phyloP scores from a whole-genome alignment of 208 protist species.

The Acanthamoeba rhysodes region DNA sequence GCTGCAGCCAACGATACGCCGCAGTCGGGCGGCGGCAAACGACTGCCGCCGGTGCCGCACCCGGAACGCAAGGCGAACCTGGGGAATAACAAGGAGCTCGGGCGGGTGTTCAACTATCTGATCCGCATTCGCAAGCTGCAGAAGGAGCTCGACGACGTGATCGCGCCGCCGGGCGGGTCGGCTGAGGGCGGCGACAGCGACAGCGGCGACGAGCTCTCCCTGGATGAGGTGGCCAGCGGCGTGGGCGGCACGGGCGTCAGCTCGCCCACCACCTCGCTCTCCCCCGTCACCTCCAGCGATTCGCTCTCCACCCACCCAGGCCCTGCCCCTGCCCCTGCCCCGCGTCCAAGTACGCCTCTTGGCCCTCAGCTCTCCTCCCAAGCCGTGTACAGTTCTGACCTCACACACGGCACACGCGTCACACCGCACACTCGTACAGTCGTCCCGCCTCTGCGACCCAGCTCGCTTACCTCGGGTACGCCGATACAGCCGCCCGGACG shows the following conservation, averaged over 20 bases:
- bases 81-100: slow-evolving; percentile 10
- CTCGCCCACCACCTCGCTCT: not conserved
- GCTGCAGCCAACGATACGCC: not conserved
- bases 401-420: no score
- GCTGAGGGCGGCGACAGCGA: not conserved
- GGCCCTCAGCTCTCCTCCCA: no score
- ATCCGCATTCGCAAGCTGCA: slow-evolving; percentile 45
- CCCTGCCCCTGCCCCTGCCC: not conserved
- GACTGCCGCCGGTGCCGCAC: not conserved
- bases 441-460: no score
- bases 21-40: not conserved
- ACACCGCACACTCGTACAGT: no score
- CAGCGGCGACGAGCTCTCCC: slow-evolving; percentile 13
- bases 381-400: no score
- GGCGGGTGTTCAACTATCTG: slow-evolving; percentile 17
- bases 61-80: not conserved
- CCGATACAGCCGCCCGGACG: not conserved
- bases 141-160: slow-evolving; percentile 34
- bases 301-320: not conserved
- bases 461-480: not conserved
- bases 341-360: not conserved
- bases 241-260: not conserved
- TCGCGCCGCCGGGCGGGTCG: not conserved
- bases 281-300: not conserved
- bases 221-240: not conserved